Evolutionary conservation across 495 filamentous ascomycete genomes (phyloP), one percentile per base, ranked within the genome.

Genomic region (Aspergillus leporis): DNA sequence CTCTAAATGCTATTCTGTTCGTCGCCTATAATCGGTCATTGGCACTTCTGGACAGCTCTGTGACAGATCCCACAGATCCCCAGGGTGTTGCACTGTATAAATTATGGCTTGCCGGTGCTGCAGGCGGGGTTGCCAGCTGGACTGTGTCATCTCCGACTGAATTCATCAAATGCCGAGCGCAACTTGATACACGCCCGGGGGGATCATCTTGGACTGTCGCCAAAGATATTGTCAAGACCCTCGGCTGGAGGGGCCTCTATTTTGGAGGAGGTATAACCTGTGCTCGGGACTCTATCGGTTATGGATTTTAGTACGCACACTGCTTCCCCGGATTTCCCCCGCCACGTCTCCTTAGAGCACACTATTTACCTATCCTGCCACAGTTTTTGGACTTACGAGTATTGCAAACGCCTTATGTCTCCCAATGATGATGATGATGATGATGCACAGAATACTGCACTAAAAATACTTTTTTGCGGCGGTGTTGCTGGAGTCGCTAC

Each of bases 1-100:
- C 90, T 41, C 82, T 97, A 55, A 96, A 96, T 74, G 91, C 90
- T 30, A 74, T 96, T 19, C 85, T 97, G 30, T 97, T 94, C 74
- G 82, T 89, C 50, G 84, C 85, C 28, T 96, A 96, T 75, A 95
- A 95, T 69, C 87, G 89, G 49, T 86, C 85, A 41, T 79, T 91
- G 43, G 76, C 74, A 43, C 67, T 81, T 53, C 75, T 95, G 46
- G 76, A 78, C 36, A 60, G 63, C 19, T 68, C 73, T n/a, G 67
- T 79, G 38, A 64, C 61, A 22, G 71, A 78, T 56, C 80, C 66
- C 23, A 76, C 72, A 36, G 73, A 72, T 40, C 74, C 75, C 8
- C 62, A 69, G 45, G 60, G 61, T 1, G 56, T 69, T 30, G 58
- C 72, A 56, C 40, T 74, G 22, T 66, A 69, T 59, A 86, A 83